Conservation (phyloP, 805 yeast genomes). For the Pichia pseudocactophila region DNA sequence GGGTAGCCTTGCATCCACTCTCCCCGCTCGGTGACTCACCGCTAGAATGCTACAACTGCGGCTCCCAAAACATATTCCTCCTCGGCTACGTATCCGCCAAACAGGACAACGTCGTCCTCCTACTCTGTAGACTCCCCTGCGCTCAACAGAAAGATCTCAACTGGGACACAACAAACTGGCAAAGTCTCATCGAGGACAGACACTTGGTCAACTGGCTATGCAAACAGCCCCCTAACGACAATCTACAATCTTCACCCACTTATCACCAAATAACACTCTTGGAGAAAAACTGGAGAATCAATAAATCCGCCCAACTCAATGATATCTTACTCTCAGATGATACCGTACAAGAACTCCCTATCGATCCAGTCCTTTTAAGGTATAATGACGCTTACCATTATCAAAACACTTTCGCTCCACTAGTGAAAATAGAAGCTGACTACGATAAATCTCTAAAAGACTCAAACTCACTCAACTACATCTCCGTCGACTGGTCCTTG, state of each 20-base stretch:
- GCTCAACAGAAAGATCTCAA: conserved; percentile 63
- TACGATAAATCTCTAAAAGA: conserved; percentile 68
- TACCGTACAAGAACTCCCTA: conserved; percentile 42
- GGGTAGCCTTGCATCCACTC: conserved; percentile 65
- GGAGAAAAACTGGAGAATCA: conserved; percentile 75
- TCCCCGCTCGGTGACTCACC: conserved; percentile 82
- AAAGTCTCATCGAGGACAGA: conserved; percentile 71
- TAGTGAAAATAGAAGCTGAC: conserved; percentile 75
- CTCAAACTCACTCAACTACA: conserved; percentile 65
- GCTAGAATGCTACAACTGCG: conserved; percentile 87
- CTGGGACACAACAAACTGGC: conserved; percentile 90
- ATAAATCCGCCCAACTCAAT: conserved; percentile 60
- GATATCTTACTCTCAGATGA: conserved; percentile 43
- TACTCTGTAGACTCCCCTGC: conserved; percentile 83
- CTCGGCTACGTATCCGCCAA: conserved; percentile 86
- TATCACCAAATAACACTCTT: conserved; percentile 59
- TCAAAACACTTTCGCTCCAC: conserved; percentile 77
- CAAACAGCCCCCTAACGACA: conserved; percentile 57
- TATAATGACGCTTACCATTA: conserved; percentile 80
- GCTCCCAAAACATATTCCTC: conserved; percentile 67
- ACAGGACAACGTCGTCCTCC: conserved; percentile 76
- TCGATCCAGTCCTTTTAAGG: conserved; percentile 64
- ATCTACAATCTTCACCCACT: conserved; percentile 43
- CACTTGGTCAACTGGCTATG: conserved; percentile 79
- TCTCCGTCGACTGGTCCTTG: conserved; percentile 65